phyloP scores from a whole-genome alignment of 257 asterid species.

The Solanum bulbocastanum region DNA sequence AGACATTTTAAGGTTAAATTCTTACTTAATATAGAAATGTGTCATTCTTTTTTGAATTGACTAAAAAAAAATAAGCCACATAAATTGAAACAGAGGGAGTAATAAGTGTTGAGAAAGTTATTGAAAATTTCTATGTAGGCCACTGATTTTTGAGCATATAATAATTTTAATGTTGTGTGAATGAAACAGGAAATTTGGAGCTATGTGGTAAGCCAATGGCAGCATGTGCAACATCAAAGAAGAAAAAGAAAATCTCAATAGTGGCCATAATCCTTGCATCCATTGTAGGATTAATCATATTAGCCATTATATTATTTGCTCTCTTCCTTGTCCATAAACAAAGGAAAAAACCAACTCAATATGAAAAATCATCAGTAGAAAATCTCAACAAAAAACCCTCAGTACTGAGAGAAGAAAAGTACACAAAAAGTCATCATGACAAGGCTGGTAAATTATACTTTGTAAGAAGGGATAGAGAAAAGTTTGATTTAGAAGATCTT shows the following conservation, averaged over 20 bases:
- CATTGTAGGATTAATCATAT: conserved; percentile 7
- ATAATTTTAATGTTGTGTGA: not conserved
- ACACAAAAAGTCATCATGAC: conserved; percentile 2
- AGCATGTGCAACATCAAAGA: conserved; percentile 27
- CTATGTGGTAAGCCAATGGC: conserved; percentile 53
- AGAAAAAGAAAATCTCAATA: conserved; percentile 13
- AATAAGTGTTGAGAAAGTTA: too few relatives aligned
- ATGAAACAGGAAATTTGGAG: conserved; percentile 38
- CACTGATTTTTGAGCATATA: too few relatives aligned
- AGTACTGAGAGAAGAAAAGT: not conserved
- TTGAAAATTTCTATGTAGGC: too few relatives aligned
- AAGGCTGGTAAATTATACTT: conserved; percentile 28
- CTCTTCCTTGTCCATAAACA: conserved; percentile 6
- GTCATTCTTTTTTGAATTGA: too few relatives aligned
- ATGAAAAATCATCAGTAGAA: conserved; percentile 18
- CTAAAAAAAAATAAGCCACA: too few relatives aligned
- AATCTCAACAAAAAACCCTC: not conserved
- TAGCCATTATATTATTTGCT: conserved; percentile 4
- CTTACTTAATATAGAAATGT: too few relatives aligned
- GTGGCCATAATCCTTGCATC: conserved; percentile 14
- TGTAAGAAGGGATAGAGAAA: conserved; percentile 29
- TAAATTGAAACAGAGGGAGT: too few relatives aligned
- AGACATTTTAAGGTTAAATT: too few relatives aligned
- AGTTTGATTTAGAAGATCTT: conserved; percentile 50
- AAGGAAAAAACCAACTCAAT: conserved; percentile 14